Evolutionary conservation across 352 stramenopile species (phyloP).

Genomic region (Globisporangium heterothallicum): DNA sequence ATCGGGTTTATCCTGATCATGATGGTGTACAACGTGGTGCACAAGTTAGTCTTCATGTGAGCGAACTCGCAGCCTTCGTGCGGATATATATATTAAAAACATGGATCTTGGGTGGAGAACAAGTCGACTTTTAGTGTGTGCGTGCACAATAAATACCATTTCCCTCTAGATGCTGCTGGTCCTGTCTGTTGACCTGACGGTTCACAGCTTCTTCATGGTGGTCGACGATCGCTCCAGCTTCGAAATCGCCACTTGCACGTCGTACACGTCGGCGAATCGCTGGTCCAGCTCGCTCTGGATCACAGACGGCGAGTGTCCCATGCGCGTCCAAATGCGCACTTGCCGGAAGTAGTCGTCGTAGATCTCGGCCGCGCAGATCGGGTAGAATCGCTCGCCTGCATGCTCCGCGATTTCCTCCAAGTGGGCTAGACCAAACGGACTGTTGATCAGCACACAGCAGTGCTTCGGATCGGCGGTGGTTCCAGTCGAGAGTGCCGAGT

Average conservation of each 20-base stretch:
- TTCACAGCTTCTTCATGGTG: constrained; percentile 21
- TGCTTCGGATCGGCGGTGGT: constrained; percentile 34
- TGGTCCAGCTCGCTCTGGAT: constrained; percentile 52
- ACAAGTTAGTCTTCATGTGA: neutral
- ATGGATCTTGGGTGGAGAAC: too few relatives aligned
- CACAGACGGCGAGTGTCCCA: constrained; percentile 42
- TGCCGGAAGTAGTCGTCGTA: constrained; percentile 74
- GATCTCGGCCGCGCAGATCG: constrained; percentile 60
- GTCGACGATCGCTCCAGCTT: constrained; percentile 16
- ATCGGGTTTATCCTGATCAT: constrained; percentile 35
- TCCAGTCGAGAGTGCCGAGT: constrained; percentile 38
- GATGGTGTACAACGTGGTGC: constrained; percentile 19
- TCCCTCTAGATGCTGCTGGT: too few relatives aligned
- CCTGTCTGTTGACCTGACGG: too few relatives aligned
- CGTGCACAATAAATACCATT: too few relatives aligned
- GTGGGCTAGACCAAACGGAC: constrained; percentile 50
- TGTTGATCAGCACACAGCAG: constrained; percentile 63
- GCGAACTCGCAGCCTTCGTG: too few relatives aligned
- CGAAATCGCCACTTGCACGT: constrained; percentile 31
- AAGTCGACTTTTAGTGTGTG: too few relatives aligned
- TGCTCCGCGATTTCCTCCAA: constrained; percentile 44
- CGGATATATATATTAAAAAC: too few relatives aligned
- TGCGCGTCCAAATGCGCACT: constrained; percentile 62
- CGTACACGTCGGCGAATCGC: constrained; percentile 38
- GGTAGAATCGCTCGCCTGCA: constrained; percentile 47